A percentile compares a stretch with the other conserved stretches of the same genome.
Conservation (phyloP, 768 basidiomycete genomes). For the Boletus tomentosulus region DNA sequence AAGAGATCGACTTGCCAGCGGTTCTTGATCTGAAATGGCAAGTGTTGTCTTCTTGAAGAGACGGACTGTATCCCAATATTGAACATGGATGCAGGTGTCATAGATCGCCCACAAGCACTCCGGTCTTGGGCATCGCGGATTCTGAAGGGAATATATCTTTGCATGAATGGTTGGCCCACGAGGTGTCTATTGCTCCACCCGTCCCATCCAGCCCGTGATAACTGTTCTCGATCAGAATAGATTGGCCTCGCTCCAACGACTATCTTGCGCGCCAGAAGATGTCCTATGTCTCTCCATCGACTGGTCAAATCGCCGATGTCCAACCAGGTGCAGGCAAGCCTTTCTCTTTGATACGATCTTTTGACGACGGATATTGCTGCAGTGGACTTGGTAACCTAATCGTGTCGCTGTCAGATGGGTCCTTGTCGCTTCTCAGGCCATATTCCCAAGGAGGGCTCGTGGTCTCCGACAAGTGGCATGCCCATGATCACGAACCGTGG, state of each 20-base stretch:
- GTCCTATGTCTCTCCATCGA: slow-evolving; percentile 87
- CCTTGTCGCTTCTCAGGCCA: slow-evolving; percentile 55
- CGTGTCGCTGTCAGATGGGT: slow-evolving; percentile 81
- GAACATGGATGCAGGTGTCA: slow-evolving; percentile 50
- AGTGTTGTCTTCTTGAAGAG: background rate
- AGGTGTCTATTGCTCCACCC: slow-evolving; percentile 33
- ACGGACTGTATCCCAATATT: slow-evolving; percentile 2
- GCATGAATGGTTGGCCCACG: slow-evolving; percentile 47
- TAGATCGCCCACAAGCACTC: slow-evolving; percentile 35
- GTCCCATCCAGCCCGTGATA: background rate
- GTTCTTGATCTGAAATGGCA: slow-evolving; percentile 96
- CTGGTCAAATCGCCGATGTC: slow-evolving; percentile 72
- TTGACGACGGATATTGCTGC: background rate
- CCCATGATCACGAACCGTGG: slow-evolving; percentile 95
- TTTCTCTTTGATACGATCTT: slow-evolving; percentile 2
- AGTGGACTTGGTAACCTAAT: slow-evolving; percentile 59
- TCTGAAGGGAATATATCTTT: slow-evolving; percentile 78
- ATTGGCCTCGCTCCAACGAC: slow-evolving; percentile 37
- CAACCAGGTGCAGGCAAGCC: slow-evolving; percentile 39
- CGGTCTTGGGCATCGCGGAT: slow-evolving; percentile 72
- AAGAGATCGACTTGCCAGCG: slow-evolving; percentile 72
- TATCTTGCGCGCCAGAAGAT: slow-evolving; percentile 49
- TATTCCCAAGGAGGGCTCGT: slow-evolving; percentile 42
- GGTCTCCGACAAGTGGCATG: slow-evolving; percentile 65
- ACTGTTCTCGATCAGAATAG: slow-evolving; percentile 31